phyloP scores from a whole-genome alignment of 495 filamentous ascomycete species.

The Aspergillus diversus region DNA sequence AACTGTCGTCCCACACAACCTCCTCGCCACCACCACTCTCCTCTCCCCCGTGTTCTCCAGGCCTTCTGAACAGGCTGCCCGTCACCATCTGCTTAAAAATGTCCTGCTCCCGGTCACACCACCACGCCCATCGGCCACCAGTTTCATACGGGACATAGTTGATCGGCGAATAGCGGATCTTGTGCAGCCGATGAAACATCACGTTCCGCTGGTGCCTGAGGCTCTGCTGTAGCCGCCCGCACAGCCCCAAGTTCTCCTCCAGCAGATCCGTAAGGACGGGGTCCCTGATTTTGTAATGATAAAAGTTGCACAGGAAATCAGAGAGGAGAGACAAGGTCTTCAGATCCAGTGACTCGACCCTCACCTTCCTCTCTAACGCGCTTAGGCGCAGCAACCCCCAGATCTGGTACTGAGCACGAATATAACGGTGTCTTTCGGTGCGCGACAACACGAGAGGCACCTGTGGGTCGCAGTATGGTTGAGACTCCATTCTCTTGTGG shows the following conservation, averaged over 20 bases:
- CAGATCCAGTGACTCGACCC: constrained; percentile 9
- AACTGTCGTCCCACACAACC: not conserved
- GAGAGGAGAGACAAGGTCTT: constrained; percentile 9
- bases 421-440: constrained; percentile 3
- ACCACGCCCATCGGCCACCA: constrained; percentile 13
- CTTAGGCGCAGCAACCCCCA: not conserved
- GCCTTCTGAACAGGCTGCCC: constrained; percentile 5
- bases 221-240: constrained; percentile 1
- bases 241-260: not conserved
- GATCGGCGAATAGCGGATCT: not conserved
- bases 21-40: not conserved
- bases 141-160: not conserved
- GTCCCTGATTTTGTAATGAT: not conserved
- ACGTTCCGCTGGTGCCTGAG: constrained; percentile 7
- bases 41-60: not conserved
- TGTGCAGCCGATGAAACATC: not conserved
- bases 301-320: constrained; percentile 12
- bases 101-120: constrained; percentile 15
- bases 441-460: not conserved
- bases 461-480: constrained; percentile 4
- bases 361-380: not conserved
- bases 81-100: constrained; percentile 11
- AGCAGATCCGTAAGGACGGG: not conserved
- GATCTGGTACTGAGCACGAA: constrained; percentile 11
- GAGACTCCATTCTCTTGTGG: not conserved